A percentile compares a stretch with the other conserved stretches of the same genome.
Conservation (phyloP, 495 filamentous ascomycete species). For the Hypoxylon trugodes region DNA sequence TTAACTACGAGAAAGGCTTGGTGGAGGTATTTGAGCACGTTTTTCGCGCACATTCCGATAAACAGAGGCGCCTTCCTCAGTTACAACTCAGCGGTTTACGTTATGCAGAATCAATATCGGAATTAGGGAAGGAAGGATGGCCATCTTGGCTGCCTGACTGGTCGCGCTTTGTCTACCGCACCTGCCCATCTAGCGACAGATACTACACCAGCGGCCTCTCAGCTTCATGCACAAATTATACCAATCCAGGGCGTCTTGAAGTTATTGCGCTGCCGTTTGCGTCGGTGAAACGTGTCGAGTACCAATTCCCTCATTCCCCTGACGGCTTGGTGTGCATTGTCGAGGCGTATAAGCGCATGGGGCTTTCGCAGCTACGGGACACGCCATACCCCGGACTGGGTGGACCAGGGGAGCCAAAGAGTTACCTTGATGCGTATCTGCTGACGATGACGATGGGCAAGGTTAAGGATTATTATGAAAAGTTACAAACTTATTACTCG, state of each 20-base stretch:
- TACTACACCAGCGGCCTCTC: slow-evolving; percentile 23
- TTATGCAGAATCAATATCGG: not conserved
- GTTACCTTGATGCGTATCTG: slow-evolving; percentile 9
- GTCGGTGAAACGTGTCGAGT: not conserved
- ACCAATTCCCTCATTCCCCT: not conserved
- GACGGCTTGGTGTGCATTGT: not conserved
- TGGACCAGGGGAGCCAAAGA: too few species aligned
- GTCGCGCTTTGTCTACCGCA: not conserved
- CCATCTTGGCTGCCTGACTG: slow-evolving; percentile 32
- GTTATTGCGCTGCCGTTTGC: slow-evolving; percentile 6
- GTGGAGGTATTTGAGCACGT: slow-evolving; percentile 9
- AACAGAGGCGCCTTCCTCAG: slow-evolving; percentile 5
- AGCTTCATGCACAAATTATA: not conserved
- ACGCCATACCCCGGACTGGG: slow-evolving; percentile 4
- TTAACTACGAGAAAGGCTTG: not conserved
- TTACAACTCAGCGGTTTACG: slow-evolving; percentile 1
- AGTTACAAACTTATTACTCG: too few species aligned
- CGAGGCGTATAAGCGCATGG: not conserved
- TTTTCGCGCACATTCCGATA: not conserved
- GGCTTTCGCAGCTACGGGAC: not conserved
- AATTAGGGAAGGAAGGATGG: too few species aligned
- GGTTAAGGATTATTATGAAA: not conserved
- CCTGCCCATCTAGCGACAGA: not conserved
- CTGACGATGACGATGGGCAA: slow-evolving; percentile 1
- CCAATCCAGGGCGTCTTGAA: not conserved